Base-by-base conservation (phyloP, 495 filamentous ascomycete genomes). In the Neurospora discreta region DNA sequence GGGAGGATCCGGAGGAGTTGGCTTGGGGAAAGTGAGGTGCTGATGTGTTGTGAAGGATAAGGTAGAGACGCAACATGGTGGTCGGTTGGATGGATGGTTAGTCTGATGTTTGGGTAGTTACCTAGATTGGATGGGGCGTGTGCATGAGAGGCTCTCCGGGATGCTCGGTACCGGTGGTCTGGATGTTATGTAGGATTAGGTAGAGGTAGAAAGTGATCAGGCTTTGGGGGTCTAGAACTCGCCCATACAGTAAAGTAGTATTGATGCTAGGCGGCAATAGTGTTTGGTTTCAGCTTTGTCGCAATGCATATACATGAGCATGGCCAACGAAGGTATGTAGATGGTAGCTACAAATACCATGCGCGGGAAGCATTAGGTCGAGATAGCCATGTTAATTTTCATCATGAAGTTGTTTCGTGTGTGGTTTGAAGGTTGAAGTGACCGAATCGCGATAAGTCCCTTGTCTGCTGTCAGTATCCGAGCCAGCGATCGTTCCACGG, bases 1-100 rank as follows among this genome's bases (percentile, higher is more conserved):
- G 81, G 81, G 84, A 86, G 73, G 77, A 82, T 68, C 83, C 83
- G 44, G 76, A 73, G 23, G 82, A 84, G 74, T 72, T 75, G 73
- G 78, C 75, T 20, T 77, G 74, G 69, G 75, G 68, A 26, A 72
- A 60, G 23, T 60, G 2, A 10, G 5, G 38, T 39, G 39, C 3
- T 39, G 39, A 10, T 39, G 39, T 11, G 39, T 39, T 39, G 9
- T 39, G 39, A 9, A 36, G 9, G 39, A 9, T 39, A 10, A 23
- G 44, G 20, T 11, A 13, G 20, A 52, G 23, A 23, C 1, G 7
- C 42, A 44, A 20, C 8, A 44, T 44, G 42, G 7, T 10, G 42
- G 42, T 44, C 7, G 8, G 16, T 44, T 46, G n/a, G 43, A 20
- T 20, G 9, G 23, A 13, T 23, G 46, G 23, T 15, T 58, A 23